A percentile compares a stretch with the other conserved stretches of the same genome.
Evolutionary conservation across 164 flowering plant genomes (phyloP).

Genomic region (Berberis vulgaris): DNA sequence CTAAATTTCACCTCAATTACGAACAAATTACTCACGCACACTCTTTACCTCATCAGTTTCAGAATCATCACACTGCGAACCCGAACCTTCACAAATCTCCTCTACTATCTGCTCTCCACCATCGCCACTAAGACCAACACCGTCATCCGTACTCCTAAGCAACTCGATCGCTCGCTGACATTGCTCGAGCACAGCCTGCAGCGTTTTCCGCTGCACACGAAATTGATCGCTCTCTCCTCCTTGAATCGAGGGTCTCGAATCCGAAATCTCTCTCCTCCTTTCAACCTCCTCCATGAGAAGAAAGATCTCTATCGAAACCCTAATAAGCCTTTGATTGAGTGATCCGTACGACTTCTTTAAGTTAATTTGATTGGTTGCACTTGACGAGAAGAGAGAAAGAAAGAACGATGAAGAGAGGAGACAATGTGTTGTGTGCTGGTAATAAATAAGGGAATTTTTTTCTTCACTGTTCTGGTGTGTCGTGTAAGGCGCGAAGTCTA

Average conservation of each 20-base stretch:
- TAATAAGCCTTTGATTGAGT: too few species aligned
- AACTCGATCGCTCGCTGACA: constrained; percentile 72
- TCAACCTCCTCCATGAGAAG: not conserved
- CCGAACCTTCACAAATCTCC: constrained; percentile 12
- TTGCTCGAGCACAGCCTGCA: constrained; percentile 65
- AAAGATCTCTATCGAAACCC: not conserved
- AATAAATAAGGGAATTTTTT: not conserved
- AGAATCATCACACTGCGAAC: constrained; percentile 16
- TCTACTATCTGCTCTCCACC: constrained; percentile 14
- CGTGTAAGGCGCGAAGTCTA: constrained; percentile 5
- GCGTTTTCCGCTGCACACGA: constrained; percentile 54
- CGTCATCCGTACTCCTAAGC: constrained; percentile 25
- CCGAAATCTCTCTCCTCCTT: not conserved
- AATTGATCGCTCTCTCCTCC: constrained; percentile 3
- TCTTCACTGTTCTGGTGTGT: not conserved
- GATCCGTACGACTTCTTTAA: not conserved
- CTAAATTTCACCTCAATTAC: too few species aligned
- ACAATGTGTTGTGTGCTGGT: not conserved
- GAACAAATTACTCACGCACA: too few species aligned
- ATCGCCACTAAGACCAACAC: constrained; percentile 10
- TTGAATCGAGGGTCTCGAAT: not conserved
- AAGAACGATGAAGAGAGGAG: too few species aligned
- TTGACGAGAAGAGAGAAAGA: not conserved
- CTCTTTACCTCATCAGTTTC: constrained; percentile 38
- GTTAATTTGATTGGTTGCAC: too few species aligned